phyloP scores from a whole-genome alignment of 352 stramenopile genomes.

The Hyaloperonospora arabidopsidis region DNA sequence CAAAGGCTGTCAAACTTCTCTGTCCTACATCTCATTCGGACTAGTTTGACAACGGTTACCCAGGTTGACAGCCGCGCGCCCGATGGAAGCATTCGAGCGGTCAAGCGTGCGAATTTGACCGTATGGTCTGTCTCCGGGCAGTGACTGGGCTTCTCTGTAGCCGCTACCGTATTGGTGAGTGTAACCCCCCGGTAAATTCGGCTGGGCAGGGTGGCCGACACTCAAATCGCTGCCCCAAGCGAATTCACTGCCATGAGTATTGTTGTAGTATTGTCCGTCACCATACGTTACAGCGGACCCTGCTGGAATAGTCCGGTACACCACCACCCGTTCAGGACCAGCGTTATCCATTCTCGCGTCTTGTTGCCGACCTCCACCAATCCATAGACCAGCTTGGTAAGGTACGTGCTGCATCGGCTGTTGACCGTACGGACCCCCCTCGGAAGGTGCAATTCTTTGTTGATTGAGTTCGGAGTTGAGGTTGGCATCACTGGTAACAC shows the following conservation, averaged over 20 bases:
- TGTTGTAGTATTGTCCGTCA: slow-evolving; percentile 23
- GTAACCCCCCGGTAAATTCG: slow-evolving; percentile 12
- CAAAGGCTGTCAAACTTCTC: neutral
- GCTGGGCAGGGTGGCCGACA: slow-evolving; percentile 9
- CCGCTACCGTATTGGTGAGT: slow-evolving; percentile 15
- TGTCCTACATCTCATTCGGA: neutral
- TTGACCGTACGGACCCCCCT: slow-evolving; percentile 28
- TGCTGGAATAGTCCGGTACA: slow-evolving; percentile 24
- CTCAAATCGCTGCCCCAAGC: slow-evolving; percentile 16
- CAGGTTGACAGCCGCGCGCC: slow-evolving; percentile 25
- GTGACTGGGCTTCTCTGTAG: slow-evolving; percentile 16
- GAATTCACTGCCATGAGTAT: slow-evolving; percentile 28
- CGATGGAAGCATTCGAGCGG: slow-evolving; percentile 20
- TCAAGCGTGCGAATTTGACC: slow-evolving; percentile 20
- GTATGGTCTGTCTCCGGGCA: slow-evolving; percentile 14
- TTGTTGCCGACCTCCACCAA: slow-evolving; percentile 9
- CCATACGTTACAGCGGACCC: slow-evolving; percentile 9
- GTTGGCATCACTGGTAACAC: slow-evolving; percentile 20
- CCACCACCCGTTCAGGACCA: slow-evolving; percentile 29
- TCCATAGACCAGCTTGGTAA: slow-evolving; percentile 17
- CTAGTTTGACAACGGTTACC: slow-evolving; percentile 25
- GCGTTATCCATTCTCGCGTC: slow-evolving; percentile 18
- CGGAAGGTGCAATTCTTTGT: slow-evolving; percentile 10
- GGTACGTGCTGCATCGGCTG: slow-evolving; percentile 17
- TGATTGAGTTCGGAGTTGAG: slow-evolving; percentile 25